A percentile compares a stretch with the other conserved stretches of the same genome.
phyloP scores from a whole-genome alignment of 495 filamentous ascomycete species.

The Recurvomyces mirabilis region DNA sequence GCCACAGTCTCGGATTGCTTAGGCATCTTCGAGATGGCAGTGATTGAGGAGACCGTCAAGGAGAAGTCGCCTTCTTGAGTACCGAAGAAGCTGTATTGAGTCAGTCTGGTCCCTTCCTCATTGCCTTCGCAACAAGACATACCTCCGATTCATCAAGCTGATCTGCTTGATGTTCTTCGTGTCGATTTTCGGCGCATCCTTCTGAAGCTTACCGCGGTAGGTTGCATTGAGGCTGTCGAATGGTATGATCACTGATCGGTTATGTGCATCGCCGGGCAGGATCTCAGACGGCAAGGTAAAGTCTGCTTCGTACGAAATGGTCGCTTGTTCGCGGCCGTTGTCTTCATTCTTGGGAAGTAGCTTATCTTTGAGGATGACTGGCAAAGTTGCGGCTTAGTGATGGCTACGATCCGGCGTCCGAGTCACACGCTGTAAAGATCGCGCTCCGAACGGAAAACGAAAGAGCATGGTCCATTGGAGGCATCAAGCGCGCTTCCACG shows the following conservation, averaged over 20 bases:
- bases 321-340: slow-evolving; percentile 49
- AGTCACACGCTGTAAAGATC: too few relatives aligned
- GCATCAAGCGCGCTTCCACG: too few relatives aligned
- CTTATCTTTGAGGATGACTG: slow-evolving; percentile 61
- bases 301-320: slow-evolving; percentile 47
- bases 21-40: slow-evolving; percentile 26
- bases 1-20: background rate
- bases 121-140: slow-evolving; percentile 21
- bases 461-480: too few relatives aligned
- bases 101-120: background rate
- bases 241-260: slow-evolving; percentile 35
- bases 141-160: slow-evolving; percentile 72
- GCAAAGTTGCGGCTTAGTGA: background rate
- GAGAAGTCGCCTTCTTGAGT: slow-evolving; percentile 58
- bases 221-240: slow-evolving; percentile 58
- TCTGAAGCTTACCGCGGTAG: slow-evolving; percentile 55
- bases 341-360: slow-evolving; percentile 43
- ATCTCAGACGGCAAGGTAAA: slow-evolving; percentile 27
- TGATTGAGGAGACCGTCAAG: slow-evolving; percentile 44
- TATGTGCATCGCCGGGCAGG: slow-evolving; percentile 11
- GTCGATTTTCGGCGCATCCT: slow-evolving; percentile 46
- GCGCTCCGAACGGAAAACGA: too few relatives aligned
- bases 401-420: too few relatives aligned
- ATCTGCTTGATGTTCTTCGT: slow-evolving; percentile 49
- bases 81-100: slow-evolving; percentile 54